A percentile compares a stretch with the other conserved stretches of the same genome.
Evolutionary conservation across 2,329 filamentous ascomycete genomes (phyloP).

Genomic region (Penicillium corylophilum): DNA sequence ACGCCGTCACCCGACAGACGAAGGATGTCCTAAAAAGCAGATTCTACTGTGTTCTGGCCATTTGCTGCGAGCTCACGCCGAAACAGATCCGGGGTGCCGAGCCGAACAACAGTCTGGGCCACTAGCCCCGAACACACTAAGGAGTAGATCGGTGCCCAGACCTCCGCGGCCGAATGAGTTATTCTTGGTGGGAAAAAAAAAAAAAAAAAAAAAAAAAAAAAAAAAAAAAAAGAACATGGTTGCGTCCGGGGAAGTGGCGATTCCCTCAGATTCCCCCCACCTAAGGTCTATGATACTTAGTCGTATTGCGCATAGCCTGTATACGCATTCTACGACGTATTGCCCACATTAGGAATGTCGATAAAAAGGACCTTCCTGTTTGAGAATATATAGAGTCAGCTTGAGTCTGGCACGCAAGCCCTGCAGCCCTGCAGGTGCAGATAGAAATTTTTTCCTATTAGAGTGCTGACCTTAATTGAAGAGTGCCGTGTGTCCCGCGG

Average conservation of each 20-base stretch:
- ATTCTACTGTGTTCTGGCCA: neutral
- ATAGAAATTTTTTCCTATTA: conserved; percentile 17
- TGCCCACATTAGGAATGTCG: neutral
- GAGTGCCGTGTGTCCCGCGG: conserved; percentile 9
- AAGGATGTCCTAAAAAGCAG: neutral
- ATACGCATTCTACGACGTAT: conserved; percentile 1
- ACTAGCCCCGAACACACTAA: neutral
- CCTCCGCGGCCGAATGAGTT: conserved; percentile 1
- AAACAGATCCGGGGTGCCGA: conserved; percentile 19
- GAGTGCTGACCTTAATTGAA: conserved; percentile 24
- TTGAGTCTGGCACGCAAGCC: neutral
- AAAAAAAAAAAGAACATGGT: conserved; percentile 8
- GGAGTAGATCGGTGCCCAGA: conserved; percentile 1
- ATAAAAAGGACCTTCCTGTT: conserved; percentile 9
- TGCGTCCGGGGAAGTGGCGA: conserved; percentile 24
- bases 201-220: neutral
- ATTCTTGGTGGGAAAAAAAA: conserved; percentile 2
- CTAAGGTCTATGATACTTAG: neutral
- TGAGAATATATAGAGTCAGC: neutral
- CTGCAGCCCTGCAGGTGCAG: conserved; percentile 2
- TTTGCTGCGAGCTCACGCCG: neutral
- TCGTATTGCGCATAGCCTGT: neutral
- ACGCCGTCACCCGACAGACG: neutral
- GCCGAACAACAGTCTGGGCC: conserved; percentile 18
- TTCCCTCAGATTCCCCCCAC: neutral